Conservation (phyloP, 2,329 filamentous ascomycete genomes). For the Tothia fuscella region DNA sequence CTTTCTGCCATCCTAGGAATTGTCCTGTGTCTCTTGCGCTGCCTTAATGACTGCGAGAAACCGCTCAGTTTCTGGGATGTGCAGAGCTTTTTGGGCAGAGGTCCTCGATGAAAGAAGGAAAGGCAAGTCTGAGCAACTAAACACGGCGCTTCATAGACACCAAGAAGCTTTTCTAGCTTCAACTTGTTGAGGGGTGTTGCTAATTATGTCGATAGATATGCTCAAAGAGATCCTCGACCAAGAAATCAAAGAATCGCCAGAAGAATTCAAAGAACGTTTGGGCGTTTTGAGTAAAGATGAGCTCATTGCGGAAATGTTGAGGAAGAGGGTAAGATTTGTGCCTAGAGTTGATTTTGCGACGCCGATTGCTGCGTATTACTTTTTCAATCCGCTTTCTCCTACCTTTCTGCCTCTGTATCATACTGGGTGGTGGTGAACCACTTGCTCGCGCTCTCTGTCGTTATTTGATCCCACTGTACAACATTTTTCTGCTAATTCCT, state of each 20-base stretch:
- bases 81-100: no score
- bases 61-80: no score
- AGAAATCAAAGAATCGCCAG: conserved; percentile 16
- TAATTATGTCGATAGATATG: conserved; percentile 9
- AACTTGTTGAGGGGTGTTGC: not conserved
- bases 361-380: not conserved
- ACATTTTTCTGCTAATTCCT: no score
- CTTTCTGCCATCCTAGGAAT: no score
- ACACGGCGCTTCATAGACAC: not conserved
- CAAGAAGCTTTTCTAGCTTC: not conserved
- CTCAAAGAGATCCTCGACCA: conserved; percentile 24
- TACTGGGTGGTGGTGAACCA: no score
- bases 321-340: conserved; percentile 13
- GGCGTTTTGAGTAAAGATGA: conserved; percentile 21
- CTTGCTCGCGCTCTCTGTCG: no score
- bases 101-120: no score
- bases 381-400: not conserved
- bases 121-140: conserved; percentile 10
- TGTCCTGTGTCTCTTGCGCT: not conserved
- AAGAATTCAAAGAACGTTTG: conserved; percentile 15
- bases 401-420: not conserved
- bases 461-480: no score
- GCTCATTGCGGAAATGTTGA: conserved; percentile 18
- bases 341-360: not conserved
- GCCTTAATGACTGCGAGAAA: no score